Evolutionary conservation across 345 rosid genomes (phyloP).

Genomic region (Gossypium ekmanianum): DNA sequence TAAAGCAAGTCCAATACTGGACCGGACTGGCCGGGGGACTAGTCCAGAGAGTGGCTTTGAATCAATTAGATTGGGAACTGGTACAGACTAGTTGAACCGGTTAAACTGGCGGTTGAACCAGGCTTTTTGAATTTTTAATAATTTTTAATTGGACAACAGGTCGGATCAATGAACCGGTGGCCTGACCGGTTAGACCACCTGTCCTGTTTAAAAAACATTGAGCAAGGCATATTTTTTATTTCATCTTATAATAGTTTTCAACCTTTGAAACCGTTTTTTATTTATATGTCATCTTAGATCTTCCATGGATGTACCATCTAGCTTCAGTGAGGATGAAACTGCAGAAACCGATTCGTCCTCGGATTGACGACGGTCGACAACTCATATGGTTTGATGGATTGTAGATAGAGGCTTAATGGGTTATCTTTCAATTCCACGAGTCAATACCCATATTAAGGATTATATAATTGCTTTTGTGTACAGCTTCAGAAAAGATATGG

Average conservation of each 20-base stretch:
- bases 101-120: too few relatives aligned
- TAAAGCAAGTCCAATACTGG: too few relatives aligned
- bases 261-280: slow-evolving; percentile 10
- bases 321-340: slow-evolving; percentile 71
- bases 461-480: slow-evolving; percentile 18
- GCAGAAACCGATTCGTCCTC: slow-evolving; percentile 56
- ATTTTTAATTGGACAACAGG: too few relatives aligned
- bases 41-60: too few relatives aligned
- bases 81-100: too few relatives aligned
- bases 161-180: too few relatives aligned
- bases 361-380: slow-evolving; percentile 23
- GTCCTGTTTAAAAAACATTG: too few relatives aligned
- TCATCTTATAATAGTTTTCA: not conserved
- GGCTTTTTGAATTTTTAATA: too few relatives aligned
- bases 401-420: slow-evolving; percentile 10
- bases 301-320: slow-evolving; percentile 43
- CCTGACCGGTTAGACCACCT: too few relatives aligned
- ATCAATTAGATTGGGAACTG: too few relatives aligned
- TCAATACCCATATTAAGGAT: not conserved
- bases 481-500: slow-evolving; percentile 4
- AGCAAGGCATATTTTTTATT: not conserved
- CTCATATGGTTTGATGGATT: not conserved
- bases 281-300: slow-evolving; percentile 29
- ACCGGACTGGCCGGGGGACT: too few relatives aligned
- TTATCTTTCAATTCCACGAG: not conserved